Base-by-base conservation (phyloP, 495 filamentous ascomycete genomes). In the Pseudomonodictys pantanalensis region DNA sequence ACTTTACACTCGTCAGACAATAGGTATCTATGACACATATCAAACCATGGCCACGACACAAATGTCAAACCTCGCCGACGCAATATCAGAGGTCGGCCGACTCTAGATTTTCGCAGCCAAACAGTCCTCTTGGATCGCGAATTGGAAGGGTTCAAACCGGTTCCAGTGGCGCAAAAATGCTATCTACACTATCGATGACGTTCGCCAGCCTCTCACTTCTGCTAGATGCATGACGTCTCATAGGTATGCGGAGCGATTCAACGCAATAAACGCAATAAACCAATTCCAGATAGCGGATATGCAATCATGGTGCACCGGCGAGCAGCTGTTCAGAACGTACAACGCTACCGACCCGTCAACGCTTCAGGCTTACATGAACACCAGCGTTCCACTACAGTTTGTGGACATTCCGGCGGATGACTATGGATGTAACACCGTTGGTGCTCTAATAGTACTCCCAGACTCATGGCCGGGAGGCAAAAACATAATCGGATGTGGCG, bases 21-120 rank as follows among this genome's bases (percentile, higher is more conserved):
- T 53, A 2, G 50, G 50, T 8, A 22, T 53, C 10, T 53, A 41
- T 18, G 5, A 5, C 35, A 18, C 28, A 10, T 30, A 22, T 18
- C 41, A 28, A 32, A 53, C 50, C 20, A 38, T 53, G 8, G 32
- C 50, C 9, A 53, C 50, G 20, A 53, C 50, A 2, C 50, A 53
- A 41, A 53, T 53, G 50, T 53, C 50, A 9, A 39, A 41, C 23
- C 50, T 53, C 6, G 50, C 50, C 4, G 50, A 53, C 25, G 22
- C 50, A 3, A 28, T 53, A 32, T 7, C 4, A 12, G 32, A 41
- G 2, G 41, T 53, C 17, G 50, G 50, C 2, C 8, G 8, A n/a
- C 23, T 53, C 7, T 53, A 32, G 50, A 53, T 53, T 32, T 23
- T 38, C 20, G 50, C 50, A 9, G 50, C 50, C 29, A 17, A 38